These are phyloP conservation scores for Zygotorulaspora danielsina DNA, from an alignment of 805 yeast species.

Conservation along the genomic window DNA sequence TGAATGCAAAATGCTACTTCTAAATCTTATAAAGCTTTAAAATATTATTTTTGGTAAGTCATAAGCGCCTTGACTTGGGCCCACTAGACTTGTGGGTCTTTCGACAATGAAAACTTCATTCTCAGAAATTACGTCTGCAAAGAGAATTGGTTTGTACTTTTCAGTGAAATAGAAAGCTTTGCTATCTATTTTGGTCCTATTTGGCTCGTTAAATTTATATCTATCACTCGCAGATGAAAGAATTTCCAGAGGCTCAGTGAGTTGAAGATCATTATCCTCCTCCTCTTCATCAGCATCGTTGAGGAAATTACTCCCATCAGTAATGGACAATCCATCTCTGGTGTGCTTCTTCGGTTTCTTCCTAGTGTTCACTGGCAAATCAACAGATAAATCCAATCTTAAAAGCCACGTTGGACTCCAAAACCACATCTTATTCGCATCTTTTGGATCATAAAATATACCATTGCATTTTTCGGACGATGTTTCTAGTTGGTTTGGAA, in stretches of 20 bases:
- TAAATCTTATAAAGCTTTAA: constrained; percentile 20
- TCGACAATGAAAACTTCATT: constrained; percentile 70
- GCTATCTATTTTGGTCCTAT: constrained; percentile 28
- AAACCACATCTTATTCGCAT: constrained; percentile 60
- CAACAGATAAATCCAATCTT: constrained; percentile 59
- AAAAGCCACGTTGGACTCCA: constrained; percentile 83
- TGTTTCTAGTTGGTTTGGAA: constrained; percentile 60
- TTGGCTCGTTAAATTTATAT: constrained; percentile 22
- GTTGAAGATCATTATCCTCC: constrained; percentile 29
- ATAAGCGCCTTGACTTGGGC: constrained; percentile 57
- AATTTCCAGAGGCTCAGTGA: constrained; percentile 15
- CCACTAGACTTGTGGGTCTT: constrained; percentile 58
- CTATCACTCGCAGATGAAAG: constrained; percentile 10
- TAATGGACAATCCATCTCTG: constrained; percentile 43
- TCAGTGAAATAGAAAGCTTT: constrained; percentile 69
- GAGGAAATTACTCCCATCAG: constrained; percentile 38
- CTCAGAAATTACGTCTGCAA: constrained; percentile 50
- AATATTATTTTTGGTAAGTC: constrained; percentile 52
- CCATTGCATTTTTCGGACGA: constrained; percentile 71
- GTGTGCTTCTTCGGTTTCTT: constrained; percentile 37
- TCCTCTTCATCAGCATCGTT: constrained; percentile 35
- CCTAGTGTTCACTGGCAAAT: constrained; percentile 45
- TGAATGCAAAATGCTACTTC: not conserved
- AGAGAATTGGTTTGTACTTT: constrained; percentile 69
- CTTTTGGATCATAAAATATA: constrained; percentile 47